phyloP scores from a whole-genome alignment of 2,329 filamentous ascomycete genomes.

The Cytospora piceicola region DNA sequence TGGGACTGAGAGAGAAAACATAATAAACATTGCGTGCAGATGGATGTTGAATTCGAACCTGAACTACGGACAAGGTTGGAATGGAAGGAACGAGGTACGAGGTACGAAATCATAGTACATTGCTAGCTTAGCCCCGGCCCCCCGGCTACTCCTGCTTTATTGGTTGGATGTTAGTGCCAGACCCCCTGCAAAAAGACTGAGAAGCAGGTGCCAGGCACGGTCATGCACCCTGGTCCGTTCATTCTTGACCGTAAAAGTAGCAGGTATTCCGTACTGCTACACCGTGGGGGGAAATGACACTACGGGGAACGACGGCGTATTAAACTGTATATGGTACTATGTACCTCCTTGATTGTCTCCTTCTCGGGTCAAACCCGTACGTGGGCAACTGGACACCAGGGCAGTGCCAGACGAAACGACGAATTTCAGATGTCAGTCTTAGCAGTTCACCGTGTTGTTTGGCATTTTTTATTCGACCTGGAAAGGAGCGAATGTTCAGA shows the following conservation, averaged over 20 bases:
- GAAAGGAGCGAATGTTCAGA: neutral
- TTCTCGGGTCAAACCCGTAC: neutral
- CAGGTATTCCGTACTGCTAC: neutral
- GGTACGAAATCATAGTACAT: conserved; percentile 17
- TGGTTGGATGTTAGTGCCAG: conserved; percentile 1
- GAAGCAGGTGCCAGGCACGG: conserved; percentile 4
- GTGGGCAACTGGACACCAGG: too few relatives aligned
- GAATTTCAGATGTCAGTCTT: neutral
- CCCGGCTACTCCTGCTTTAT: neutral
- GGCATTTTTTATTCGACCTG: neutral
- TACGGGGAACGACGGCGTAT: neutral
- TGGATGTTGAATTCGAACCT: conserved; percentile 14
- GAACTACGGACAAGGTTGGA: conserved; percentile 18
- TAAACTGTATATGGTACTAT: neutral
- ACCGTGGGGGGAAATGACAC: neutral
- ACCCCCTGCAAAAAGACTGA: neutral
- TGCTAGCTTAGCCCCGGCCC: conserved; percentile 2
- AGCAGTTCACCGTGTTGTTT: neutral
- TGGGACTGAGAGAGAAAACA: conserved; percentile 3
- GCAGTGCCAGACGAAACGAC: neutral
- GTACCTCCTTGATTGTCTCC: neutral
- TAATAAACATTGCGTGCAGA: conserved; percentile 1
- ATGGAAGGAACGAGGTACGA: conserved; percentile 26
- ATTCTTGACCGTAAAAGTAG: neutral
- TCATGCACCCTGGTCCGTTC: neutral